Base-by-base conservation (phyloP, 257 asterid species). In the Salvia hispanica region DNA sequence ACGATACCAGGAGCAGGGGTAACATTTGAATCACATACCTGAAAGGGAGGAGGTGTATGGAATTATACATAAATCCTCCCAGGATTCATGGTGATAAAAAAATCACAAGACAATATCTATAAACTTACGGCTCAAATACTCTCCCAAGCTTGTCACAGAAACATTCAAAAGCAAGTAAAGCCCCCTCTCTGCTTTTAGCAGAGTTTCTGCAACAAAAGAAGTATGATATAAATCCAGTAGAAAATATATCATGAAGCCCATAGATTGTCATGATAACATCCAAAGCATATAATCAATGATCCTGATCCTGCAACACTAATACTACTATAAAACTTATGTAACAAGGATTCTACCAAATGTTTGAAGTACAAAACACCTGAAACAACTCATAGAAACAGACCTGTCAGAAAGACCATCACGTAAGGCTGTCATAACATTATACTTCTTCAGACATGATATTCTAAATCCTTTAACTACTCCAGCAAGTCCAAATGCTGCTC, bases 401-500 rank as follows among this genome's bases (percentile, higher is more conserved):
- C 97, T 93, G 87, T 93, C 93, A 39, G 80, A 77, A 76, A 90
- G 86, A 78, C 91, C 96, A 69, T 85, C 96, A 55, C 80, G 80
- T 76, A 93, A 74, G 58, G 83, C 84, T 25, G 80, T 76, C 64
- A 67, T 78, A 70, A 93, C 80, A 77, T 83, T 88, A 81, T 88
- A 88, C 84, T 88, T 93, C 86, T 88, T 90, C 72, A 93, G 80
- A 77, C 81, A 83, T 72, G 97, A 75, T 72, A 93, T 85, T 80
- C 91, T 77, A 72, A 88, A 93, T 59, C 99, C 99, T 85, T 88
- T 90, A 3, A 93, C 95, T 67, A 80, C 92, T 50, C 99, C 99
- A 73, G 97, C 96, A 59, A 90, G 86, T 61, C 99, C 99, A 88
- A 93, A 93, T 25, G 99, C 99, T 47, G 97, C 99, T 74, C 99